A percentile compares a stretch with the other conserved stretches of the same genome.
Evolutionary conservation across 139 green algal species (phyloP).

Genomic region (Chloropicon primus): DNA sequence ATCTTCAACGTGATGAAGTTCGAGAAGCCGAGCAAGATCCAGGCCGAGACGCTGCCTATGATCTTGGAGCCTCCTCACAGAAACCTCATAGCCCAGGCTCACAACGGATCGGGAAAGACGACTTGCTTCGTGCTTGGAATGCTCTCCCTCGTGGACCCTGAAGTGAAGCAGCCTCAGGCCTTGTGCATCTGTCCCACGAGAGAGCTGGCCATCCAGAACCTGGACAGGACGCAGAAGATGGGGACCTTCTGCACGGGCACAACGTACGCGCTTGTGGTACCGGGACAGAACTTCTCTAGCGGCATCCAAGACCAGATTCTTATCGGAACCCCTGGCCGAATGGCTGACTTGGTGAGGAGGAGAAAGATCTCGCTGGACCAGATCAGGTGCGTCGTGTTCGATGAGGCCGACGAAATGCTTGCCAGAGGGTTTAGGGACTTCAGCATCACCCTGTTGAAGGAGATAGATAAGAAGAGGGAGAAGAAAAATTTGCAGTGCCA

Average conservation of each 20-base stretch:
- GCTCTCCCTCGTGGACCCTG: conserved; percentile 70
- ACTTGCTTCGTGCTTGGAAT: conserved; percentile 83
- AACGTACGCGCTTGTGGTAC: background rate
- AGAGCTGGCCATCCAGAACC: conserved; percentile 92
- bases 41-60: conserved; percentile 90
- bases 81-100: conserved; percentile 76
- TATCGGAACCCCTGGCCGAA: conserved; percentile 87
- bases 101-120: conserved; percentile 98
- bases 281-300: background rate
- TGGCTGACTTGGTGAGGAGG: conserved; percentile 64
- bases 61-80: conserved; percentile 76
- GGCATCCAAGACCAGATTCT: conserved; percentile 51
- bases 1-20: conserved; percentile 99
- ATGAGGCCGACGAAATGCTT: conserved; percentile 99
- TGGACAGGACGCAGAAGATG: conserved; percentile 73
- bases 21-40: conserved; percentile 79
- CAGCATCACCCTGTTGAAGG: conserved; percentile 50
- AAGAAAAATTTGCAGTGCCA: conserved; percentile 29
- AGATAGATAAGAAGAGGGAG: conserved; percentile 9
- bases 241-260: conserved; percentile 39
- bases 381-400: conserved; percentile 89
- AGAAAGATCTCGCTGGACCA: conserved; percentile 40
- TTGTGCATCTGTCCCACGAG: conserved; percentile 94
- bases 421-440: conserved; percentile 81
- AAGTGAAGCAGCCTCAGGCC: conserved; percentile 58